phyloP scores from a whole-genome alignment of 2,329 filamentous ascomycete species.

The Cadophora gregata region DNA sequence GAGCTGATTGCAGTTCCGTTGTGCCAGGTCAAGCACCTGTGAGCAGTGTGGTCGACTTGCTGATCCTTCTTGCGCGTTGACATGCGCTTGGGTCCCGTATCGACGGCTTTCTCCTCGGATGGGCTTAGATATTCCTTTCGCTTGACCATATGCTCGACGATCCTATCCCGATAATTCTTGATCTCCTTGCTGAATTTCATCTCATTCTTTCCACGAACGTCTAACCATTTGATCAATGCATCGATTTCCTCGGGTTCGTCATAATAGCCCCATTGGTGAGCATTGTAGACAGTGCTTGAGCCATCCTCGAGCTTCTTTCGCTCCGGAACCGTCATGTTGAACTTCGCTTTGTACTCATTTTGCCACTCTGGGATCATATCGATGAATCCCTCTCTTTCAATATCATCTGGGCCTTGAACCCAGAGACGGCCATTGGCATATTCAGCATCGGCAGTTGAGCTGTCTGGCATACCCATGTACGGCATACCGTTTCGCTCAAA shows the following conservation, averaged over 20 bases:
- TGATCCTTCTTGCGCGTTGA: conserved; percentile 67
- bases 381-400: conserved; percentile 86
- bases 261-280: conserved; percentile 89
- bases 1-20: conserved; percentile 66
- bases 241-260: conserved; percentile 81
- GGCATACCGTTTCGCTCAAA: conserved; percentile 99
- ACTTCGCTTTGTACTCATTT: conserved; percentile 76
- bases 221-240: conserved; percentile 84
- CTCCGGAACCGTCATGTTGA: conserved; percentile 83
- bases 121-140: conserved; percentile 74
- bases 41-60: conserved; percentile 56
- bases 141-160: conserved; percentile 79
- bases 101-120: conserved; percentile 53
- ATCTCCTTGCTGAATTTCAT: conserved; percentile 88
- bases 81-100: conserved; percentile 54
- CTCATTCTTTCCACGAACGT: conserved; percentile 85
- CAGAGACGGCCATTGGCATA: conserved; percentile 96
- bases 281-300: conserved; percentile 74
- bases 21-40: conserved; percentile 69
- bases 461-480: conserved; percentile 83
- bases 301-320: conserved; percentile 89
- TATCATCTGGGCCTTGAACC: conserved; percentile 92
- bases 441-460: conserved; percentile 83
- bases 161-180: conserved; percentile 74
- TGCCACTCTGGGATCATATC: conserved; percentile 75